Percentiles rank a stretch among this genome's conserved stretches.
These are phyloP conservation scores for Calvatia gigantea DNA, from an alignment of 768 basidiomycete species.

Conservation along the genomic window DNA sequence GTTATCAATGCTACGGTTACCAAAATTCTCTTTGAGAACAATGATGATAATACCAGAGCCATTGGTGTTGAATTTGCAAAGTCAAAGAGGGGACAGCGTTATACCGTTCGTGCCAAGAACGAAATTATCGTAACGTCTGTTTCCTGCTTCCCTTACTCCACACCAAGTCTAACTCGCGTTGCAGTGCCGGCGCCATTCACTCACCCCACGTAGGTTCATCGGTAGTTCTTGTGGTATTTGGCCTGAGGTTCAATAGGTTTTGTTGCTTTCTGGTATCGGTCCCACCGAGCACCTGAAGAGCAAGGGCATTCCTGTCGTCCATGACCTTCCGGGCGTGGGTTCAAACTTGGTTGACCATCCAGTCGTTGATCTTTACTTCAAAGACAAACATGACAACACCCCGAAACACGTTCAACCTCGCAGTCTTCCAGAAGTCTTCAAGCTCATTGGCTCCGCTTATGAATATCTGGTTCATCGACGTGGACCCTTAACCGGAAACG, in stretches of 20 bases:
- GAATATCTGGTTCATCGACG: slow-evolving; percentile 42
- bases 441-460: slow-evolving; percentile 27
- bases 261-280: slow-evolving; percentile 77
- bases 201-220: slow-evolving; percentile 41
- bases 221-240: background rate
- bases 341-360: slow-evolving; percentile 70
- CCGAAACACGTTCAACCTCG: slow-evolving; percentile 35
- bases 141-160: background rate
- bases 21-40: slow-evolving; percentile 42
- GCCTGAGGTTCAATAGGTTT: slow-evolving; percentile 33
- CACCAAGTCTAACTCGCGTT: background rate
- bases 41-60: slow-evolving; percentile 34
- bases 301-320: slow-evolving; percentile 50
- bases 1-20: slow-evolving; percentile 51
- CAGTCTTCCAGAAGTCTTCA: slow-evolving; percentile 22
- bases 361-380: slow-evolving; percentile 46
- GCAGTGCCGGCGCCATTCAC: slow-evolving; percentile 57
- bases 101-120: slow-evolving; percentile 38
- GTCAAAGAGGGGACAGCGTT: slow-evolving; percentile 29
- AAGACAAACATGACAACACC: slow-evolving; percentile 45
- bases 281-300: slow-evolving; percentile 52
- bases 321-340: slow-evolving; percentile 74
- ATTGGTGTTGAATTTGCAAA: slow-evolving; percentile 55
- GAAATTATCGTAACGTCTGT: slow-evolving; percentile 58
- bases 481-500: slow-evolving; percentile 55